A percentile compares a stretch with the other conserved stretches of the same genome.
phyloP scores from a whole-genome alignment of 345 rosid genomes.

The Lumnitzera littorea region DNA sequence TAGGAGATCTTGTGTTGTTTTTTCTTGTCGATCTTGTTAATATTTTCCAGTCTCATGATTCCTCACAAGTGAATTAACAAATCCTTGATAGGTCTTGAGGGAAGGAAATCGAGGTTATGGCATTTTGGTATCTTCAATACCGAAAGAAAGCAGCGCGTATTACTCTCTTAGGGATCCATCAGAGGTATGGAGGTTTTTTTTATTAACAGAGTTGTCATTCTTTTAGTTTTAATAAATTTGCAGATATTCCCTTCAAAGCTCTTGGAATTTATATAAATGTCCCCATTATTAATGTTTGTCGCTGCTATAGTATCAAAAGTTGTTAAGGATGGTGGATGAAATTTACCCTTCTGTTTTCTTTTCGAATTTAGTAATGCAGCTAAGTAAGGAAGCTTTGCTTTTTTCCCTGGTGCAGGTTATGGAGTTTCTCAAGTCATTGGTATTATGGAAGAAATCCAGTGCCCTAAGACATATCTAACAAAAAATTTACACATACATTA shows the following conservation, averaged over 20 bases:
- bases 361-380: too few species aligned
- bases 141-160: slow-evolving; percentile 76
- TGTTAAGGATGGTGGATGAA: too few species aligned
- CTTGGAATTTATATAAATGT: too few species aligned
- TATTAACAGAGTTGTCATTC: too few species aligned
- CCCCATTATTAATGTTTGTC: too few species aligned
- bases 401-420: slow-evolving; percentile 45
- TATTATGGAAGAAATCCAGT: slow-evolving; percentile 57
- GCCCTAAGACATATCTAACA: slow-evolving; percentile 13
- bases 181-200: slow-evolving; percentile 39
- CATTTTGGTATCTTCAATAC: slow-evolving; percentile 68
- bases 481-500: background rate
- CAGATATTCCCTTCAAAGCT: too few species aligned
- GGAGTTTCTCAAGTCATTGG: slow-evolving; percentile 78
- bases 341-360: too few species aligned
- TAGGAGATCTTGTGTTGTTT: too few species aligned
- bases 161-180: slow-evolving; percentile 82
- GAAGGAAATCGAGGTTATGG: slow-evolving; percentile 75
- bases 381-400: background rate
- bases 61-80: background rate
- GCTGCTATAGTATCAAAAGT: too few species aligned
- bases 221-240: too few species aligned
- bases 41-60: too few species aligned
- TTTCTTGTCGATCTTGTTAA: too few species aligned
- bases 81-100: slow-evolving; percentile 48